A percentile compares a stretch with the other conserved stretches of the same genome.
These are phyloP conservation scores for Suillus cothurnatus DNA, from an alignment of 768 basidiomycete species.

Conservation along the genomic window DNA sequence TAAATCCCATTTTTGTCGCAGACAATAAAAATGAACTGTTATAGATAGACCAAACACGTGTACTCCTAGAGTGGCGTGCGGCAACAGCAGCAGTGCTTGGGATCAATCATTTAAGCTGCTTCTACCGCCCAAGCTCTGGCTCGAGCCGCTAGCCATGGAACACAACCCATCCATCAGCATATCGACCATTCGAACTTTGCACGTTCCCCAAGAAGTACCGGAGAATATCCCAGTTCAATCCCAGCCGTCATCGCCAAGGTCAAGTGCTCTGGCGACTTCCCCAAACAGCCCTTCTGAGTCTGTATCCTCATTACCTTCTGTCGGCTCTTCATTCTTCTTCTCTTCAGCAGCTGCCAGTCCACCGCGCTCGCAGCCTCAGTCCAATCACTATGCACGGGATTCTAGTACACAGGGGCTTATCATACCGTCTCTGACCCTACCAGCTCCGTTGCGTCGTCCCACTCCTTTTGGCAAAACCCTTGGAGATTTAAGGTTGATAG, in stretches of 20 bases:
- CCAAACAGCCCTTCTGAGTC: slow-evolving; percentile 66
- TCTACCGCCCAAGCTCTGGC: neutral
- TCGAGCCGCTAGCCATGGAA: slow-evolving; percentile 26
- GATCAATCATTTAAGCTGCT: neutral
- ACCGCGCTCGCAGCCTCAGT: slow-evolving; percentile 49
- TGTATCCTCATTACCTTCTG: slow-evolving; percentile 70
- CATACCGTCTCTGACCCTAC: slow-evolving; percentile 69
- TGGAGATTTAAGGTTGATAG: slow-evolving; percentile 59
- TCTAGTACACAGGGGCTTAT: slow-evolving; percentile 54
- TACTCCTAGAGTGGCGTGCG: slow-evolving; percentile 19
- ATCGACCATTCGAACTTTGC: slow-evolving; percentile 41
- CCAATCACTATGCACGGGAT: slow-evolving; percentile 38
- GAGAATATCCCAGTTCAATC: slow-evolving; percentile 29
- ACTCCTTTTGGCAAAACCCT: slow-evolving; percentile 71
- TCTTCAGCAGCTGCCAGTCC: slow-evolving; percentile 73
- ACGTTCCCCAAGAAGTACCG: slow-evolving; percentile 25
- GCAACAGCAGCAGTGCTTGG: neutral
- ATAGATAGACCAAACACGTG: slow-evolving; percentile 33
- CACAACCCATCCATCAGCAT: slow-evolving; percentile 36
- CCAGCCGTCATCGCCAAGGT: slow-evolving; percentile 49
- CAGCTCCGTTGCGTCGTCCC: slow-evolving; percentile 60
- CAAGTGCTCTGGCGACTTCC: slow-evolving; percentile 54
- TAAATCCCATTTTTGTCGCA: neutral
- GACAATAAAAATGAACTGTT: slow-evolving; percentile 5
- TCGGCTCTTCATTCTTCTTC: slow-evolving; percentile 78